phyloP scores from a whole-genome alignment of 164 flowering plant genomes.

The Chloranthus sessilifolius region DNA sequence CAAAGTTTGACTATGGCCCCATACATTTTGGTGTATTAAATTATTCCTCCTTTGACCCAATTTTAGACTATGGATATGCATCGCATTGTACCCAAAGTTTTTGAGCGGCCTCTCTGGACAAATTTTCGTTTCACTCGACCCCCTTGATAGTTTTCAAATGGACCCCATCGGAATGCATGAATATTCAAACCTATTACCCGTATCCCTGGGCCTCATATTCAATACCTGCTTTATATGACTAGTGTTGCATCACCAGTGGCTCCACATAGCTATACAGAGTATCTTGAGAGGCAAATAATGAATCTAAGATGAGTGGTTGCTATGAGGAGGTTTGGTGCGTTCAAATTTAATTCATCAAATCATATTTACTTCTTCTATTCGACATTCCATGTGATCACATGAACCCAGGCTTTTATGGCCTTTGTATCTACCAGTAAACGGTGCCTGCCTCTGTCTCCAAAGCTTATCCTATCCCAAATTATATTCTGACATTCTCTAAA shows the following conservation, averaged over 20 bases:
- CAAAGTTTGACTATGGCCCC: too few species aligned
- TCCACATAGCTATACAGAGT: background rate
- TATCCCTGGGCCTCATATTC: background rate
- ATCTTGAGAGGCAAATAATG: background rate
- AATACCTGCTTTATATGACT: background rate
- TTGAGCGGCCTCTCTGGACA: too few species aligned
- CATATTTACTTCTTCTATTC: constrained; percentile 8
- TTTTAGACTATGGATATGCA: too few species aligned
- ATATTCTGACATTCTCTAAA: too few species aligned
- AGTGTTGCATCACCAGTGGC: background rate
- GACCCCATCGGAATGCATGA: background rate
- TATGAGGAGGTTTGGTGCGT: background rate
- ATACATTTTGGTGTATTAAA: too few species aligned
- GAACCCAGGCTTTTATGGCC: constrained; percentile 16
- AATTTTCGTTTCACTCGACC: too few species aligned
- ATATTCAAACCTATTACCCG: background rate
- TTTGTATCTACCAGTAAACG: too few species aligned
- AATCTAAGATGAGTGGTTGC: background rate
- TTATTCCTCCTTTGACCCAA: too few species aligned
- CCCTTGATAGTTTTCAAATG: too few species aligned
- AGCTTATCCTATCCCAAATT: too few species aligned
- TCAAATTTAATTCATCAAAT: constrained; percentile 6
- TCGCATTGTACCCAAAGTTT: too few species aligned
- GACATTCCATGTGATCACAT: constrained; percentile 30
- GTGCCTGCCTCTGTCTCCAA: too few species aligned